These are phyloP conservation scores for Ophiostoma angusticollis DNA, from an alignment of 2,329 filamentous ascomycete species.

Conservation along the genomic window DNA sequence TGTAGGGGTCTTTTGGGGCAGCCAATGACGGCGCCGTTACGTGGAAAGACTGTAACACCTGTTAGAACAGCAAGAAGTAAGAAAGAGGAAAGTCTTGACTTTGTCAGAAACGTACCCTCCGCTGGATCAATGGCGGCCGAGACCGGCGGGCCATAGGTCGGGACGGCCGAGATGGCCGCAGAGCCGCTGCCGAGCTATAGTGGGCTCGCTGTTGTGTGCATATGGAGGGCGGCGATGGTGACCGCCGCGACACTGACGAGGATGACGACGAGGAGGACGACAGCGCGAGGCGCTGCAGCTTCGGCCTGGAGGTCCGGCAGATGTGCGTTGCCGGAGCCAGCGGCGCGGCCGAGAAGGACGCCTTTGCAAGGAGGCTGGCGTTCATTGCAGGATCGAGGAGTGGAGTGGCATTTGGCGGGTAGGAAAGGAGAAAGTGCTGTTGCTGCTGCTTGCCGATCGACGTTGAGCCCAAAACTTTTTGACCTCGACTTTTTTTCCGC, in stretches of 20 bases:
- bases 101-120: slow-evolving; percentile 5
- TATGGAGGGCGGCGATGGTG: not conserved
- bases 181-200: not conserved
- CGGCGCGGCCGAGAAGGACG: slow-evolving; percentile 21
- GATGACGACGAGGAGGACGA: not conserved
- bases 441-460: no score
- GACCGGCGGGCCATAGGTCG: not conserved
- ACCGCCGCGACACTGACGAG: not conserved
- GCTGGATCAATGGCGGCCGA: not conserved
- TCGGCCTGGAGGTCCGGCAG: slow-evolving; percentile 17
- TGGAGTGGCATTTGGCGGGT: not conserved
- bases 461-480: no score
- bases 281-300: slow-evolving; percentile 10
- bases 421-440: not conserved
- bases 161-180: not conserved
- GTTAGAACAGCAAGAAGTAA: no score
- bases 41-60: slow-evolving; percentile 45
- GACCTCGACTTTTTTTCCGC: slow-evolving; percentile 7
- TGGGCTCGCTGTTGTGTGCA: slow-evolving; percentile 13
- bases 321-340: slow-evolving; percentile 20
- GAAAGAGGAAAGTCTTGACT: no score
- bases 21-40: slow-evolving; percentile 39
- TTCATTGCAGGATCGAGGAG: slow-evolving; percentile 18
- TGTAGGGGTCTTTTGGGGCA: slow-evolving; percentile 66
- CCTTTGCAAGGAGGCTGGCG: slow-evolving; percentile 22